Conservation (phyloP, 306 rosid genomes). For the Dicorynia guianensis region DNA sequence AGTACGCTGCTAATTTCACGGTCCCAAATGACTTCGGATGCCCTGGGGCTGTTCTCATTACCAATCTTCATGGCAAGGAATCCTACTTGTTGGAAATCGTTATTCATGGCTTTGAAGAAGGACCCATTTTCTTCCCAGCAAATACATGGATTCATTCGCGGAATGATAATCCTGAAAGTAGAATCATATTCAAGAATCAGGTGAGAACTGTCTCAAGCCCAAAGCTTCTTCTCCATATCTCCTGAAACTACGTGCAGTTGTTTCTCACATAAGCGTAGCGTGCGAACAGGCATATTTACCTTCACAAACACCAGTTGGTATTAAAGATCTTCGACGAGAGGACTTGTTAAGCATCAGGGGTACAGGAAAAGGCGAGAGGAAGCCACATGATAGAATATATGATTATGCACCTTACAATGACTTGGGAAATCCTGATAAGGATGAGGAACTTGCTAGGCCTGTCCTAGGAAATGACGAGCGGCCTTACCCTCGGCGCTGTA, state of each 20-base stretch:
- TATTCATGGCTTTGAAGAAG: constrained; percentile 73
- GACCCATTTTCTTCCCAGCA: constrained; percentile 89
- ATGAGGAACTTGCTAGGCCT: constrained; percentile 75
- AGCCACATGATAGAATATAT: constrained; percentile 77
- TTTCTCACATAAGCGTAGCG: constrained; percentile 14
- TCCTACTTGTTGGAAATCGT: constrained; percentile 73
- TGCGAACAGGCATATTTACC: constrained; percentile 76
- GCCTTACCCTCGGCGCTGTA: constrained; percentile 95
- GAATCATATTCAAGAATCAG: constrained; percentile 84
- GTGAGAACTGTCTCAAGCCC: constrained; percentile 46
- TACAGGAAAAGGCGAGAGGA: constrained; percentile 63
- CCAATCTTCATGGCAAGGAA: constrained; percentile 81
- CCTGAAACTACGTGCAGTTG: neutral
- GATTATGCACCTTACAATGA: constrained; percentile 90
- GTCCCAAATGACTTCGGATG: constrained; percentile 70
- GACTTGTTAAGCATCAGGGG: constrained; percentile 80
- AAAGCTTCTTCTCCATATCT: neutral
- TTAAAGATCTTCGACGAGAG: constrained; percentile 74
- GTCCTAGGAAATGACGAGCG: constrained; percentile 58
- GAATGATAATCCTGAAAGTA: constrained; percentile 66
- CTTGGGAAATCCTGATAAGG: constrained; percentile 88
- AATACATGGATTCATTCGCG: constrained; percentile 88
- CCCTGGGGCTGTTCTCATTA: constrained; percentile 82
- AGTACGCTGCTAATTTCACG: constrained; percentile 70
- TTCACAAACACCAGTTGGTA: constrained; percentile 82